Base-by-base conservation (phyloP, 306 rosid genomes). In the Cicer chorassanicum region DNA sequence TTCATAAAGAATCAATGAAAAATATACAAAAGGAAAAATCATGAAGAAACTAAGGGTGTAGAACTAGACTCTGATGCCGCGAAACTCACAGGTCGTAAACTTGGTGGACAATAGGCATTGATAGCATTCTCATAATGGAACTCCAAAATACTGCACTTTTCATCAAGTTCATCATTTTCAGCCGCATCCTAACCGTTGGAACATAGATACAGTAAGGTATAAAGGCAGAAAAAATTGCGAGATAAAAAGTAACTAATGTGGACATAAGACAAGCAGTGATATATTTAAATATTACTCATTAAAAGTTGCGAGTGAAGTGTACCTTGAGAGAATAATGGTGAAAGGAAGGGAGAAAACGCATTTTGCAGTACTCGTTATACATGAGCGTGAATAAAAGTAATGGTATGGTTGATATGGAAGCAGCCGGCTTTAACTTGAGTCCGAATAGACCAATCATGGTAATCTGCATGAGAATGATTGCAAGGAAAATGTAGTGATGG, bases 381-480 rank as follows among this genome's bases (percentile, higher is more conserved):
- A 88, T 85, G 77, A 89, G 78, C 6, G 97, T 94, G 62, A 84
- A 63, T 70, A 88, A 5, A 42, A 92, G 85, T 21, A 94, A 71
- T 51, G 96, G 97, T 80, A 94, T 73, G 38, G 95, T 87, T 78
- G 88, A 87, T 82, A 91, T 82, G 73, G 96, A 77, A 19, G 97
- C 98, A 41, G 96, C 93, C 59, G 95, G 95, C 57, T 91, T 94
- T 24, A 82, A 80, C 83, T 94, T 94, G 61, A 91, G 81, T 72
- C 96, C 96, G 54, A 90, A 90, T 34, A 91, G 72, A 75, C 98
- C 97, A 72, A 94, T 91, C 97, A 94, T 91, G n/a, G 95, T 90
- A 70, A 90, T 82, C 84, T 94, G 97, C 98, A 94, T 88, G 11
- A 94, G 92, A 82, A 87, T 59, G 55, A 91, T 82, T 46, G 93